Base-by-base conservation (phyloP, 2,329 filamentous ascomycete species). In the Hypoxylon sp. region DNA sequence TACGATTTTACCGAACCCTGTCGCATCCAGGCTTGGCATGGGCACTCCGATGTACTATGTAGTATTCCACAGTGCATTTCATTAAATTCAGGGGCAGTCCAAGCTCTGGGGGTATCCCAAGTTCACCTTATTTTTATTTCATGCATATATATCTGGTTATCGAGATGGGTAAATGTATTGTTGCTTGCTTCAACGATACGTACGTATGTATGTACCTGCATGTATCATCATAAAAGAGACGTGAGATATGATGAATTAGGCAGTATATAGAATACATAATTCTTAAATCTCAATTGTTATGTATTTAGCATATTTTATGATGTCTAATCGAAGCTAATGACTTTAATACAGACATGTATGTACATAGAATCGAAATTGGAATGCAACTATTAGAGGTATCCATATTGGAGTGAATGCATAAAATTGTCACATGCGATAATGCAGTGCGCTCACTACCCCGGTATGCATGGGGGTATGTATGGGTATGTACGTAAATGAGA, bases 31-130 rank as follows among this genome's bases (percentile, higher is more conserved):
- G 48, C 64, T 68, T 70, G 59, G 67, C 64, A 5, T 63, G 38
- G 61, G 61, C 36, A 62, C 41, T 62, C 36, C 23, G 58, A 62
- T 57, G 68, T 70, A 51, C 58, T 52, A 70, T 65, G 68, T 70
- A 51, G 61, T 52, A 70, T 65, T 49, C 30, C 56, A 68, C 55
- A 65, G 58, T 70, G 61, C 55, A 59, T 51, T 63, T 65, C 32
- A 68, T 66, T 65, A 69, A 70, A 70, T 68, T 68, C 68, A 70
- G 68, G 68, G 68, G 68, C 51, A 60, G 58, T 56, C 58, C 17
- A 48, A 65, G 55, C 59, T 65, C 53, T 17, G 53, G 64, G 62
- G 60, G 43, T n/a, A n/a, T n/a, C n/a, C n/a, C n/a, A n/a, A n/a
- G n/a, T 62, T 56, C 38, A 56, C 25, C 53, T 56, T 56, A 56